Evolutionary conservation across 2,329 filamentous ascomycete species (phyloP).

Genomic region (Fusarium xylarioides): DNA sequence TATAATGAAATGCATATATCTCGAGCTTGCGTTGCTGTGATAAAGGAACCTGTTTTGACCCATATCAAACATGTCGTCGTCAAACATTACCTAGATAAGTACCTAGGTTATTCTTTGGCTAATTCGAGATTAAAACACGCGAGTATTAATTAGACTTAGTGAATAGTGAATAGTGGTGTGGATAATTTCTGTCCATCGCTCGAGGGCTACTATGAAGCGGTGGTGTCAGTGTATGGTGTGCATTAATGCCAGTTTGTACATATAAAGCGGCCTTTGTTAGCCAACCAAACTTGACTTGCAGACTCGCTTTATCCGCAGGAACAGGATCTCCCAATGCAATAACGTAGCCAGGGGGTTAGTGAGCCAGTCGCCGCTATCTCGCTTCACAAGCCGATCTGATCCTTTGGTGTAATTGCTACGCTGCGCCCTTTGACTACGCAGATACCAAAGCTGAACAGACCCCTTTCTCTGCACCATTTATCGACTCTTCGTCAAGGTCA

Average conservation of each 20-base stretch:
- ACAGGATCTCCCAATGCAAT: conserved; percentile 16
- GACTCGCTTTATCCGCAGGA: conserved; percentile 9
- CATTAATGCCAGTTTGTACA: conserved; percentile 6
- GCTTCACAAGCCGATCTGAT: conserved; percentile 31
- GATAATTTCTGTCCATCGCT: not conserved
- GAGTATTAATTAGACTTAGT: not conserved
- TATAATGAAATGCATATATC: not conserved
- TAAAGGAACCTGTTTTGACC: not conserved
- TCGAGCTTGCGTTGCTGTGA: not conserved
- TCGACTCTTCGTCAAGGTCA: not conserved
- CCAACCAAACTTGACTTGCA: not conserved
- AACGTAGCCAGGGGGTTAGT: conserved; percentile 20
- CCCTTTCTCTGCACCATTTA: not conserved
- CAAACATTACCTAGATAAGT: not conserved
- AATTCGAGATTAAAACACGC: not conserved
- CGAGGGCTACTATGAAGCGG: not conserved
- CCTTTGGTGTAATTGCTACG: conserved; percentile 20
- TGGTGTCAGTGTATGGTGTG: not conserved
- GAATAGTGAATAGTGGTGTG: not conserved
- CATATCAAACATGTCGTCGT: not conserved
- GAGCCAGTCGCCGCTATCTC: conserved; percentile 24
- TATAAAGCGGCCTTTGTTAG: not conserved
- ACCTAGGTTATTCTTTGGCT: not conserved
- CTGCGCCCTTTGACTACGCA: not conserved
- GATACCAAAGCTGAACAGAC: conserved; percentile 6